A percentile compares a stretch with the other conserved stretches of the same genome.
phyloP scores from a whole-genome alignment of 2,329 filamentous ascomycete species.

The Proliferodiscus dingleyae region DNA sequence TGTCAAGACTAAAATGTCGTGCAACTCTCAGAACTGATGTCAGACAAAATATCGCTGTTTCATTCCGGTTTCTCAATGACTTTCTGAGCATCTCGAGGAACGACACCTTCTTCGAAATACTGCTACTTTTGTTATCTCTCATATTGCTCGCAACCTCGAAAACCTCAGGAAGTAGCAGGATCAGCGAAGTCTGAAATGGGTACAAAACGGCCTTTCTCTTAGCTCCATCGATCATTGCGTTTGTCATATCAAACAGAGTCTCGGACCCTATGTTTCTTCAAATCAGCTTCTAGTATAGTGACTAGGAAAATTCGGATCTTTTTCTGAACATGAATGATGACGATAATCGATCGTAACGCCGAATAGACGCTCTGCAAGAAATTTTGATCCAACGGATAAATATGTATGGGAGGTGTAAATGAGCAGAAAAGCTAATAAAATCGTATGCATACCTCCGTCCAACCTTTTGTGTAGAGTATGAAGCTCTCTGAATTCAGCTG shows the following conservation, averaged over 20 bases:
- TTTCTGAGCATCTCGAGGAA: slow-evolving; percentile 62
- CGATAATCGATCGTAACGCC: too few species aligned
- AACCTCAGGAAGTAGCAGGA: slow-evolving; percentile 62
- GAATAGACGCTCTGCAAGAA: too few species aligned
- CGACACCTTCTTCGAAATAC: slow-evolving; percentile 60
- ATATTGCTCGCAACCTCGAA: slow-evolving; percentile 67
- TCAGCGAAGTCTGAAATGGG: slow-evolving; percentile 57
- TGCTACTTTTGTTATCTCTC: slow-evolving; percentile 56
- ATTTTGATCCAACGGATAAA: too few species aligned
- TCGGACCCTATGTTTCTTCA: slow-evolving; percentile 40
- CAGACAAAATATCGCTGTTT: slow-evolving; percentile 62
- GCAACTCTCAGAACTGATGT: slow-evolving; percentile 58
- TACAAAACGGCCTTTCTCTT: slow-evolving; percentile 52
- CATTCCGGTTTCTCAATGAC: slow-evolving; percentile 57
- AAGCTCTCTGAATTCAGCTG: slow-evolving; percentile 59
- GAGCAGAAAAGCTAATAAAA: not conserved
- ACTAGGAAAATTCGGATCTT: too few species aligned
- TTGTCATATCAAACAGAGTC: slow-evolving; percentile 65
- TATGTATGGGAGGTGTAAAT: too few species aligned
- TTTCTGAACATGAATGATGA: too few species aligned
- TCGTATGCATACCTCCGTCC: slow-evolving; percentile 44
- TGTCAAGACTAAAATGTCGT: slow-evolving; percentile 58
- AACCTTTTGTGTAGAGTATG: slow-evolving; percentile 56
- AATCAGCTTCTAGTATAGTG: too few species aligned
- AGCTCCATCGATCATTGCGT: slow-evolving; percentile 54